These are phyloP conservation scores for Lactifluus piperatus DNA, from an alignment of 768 basidiomycete species.

Conservation along the genomic window DNA sequence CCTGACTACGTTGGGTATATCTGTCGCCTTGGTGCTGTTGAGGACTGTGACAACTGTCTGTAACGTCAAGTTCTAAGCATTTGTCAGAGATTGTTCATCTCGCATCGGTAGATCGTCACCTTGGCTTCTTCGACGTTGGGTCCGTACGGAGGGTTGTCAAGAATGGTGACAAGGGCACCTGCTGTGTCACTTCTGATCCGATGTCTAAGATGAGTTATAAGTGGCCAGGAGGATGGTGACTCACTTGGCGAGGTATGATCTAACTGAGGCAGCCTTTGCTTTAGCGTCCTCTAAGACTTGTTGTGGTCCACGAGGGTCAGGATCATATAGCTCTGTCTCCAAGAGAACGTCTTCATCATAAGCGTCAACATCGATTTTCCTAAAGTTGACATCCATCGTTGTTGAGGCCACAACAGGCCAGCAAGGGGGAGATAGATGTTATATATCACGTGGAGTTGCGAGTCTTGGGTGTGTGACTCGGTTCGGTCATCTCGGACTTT, in stretches of 20 bases:
- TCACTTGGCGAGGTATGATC: constrained; percentile 67
- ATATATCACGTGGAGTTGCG: too few species aligned
- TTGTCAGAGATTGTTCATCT: neutral
- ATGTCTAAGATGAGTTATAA: neutral
- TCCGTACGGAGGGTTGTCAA: constrained; percentile 85
- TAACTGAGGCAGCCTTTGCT: constrained; percentile 61
- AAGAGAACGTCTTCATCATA: constrained; percentile 88
- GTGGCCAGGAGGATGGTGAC: constrained; percentile 23
- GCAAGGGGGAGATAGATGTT: too few species aligned
- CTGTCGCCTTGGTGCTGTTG: constrained; percentile 87
- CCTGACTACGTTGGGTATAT: constrained; percentile 71
- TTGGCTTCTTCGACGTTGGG: constrained; percentile 84
- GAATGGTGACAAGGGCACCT: constrained; percentile 59
- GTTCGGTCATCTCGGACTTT: too few species aligned
- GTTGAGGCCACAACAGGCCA: too few species aligned
- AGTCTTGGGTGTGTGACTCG: too few species aligned
- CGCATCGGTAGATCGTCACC: constrained; percentile 35
- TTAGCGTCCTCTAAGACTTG: constrained; percentile 72
- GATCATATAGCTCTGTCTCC: constrained; percentile 78
- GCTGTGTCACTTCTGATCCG: constrained; percentile 59
- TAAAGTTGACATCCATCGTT: constrained; percentile 50
- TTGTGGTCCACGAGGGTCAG: constrained; percentile 71
- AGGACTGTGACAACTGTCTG: constrained; percentile 79
- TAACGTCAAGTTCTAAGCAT: constrained; percentile 60
- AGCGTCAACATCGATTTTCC: constrained; percentile 90